Evolutionary conservation across 2,329 filamentous ascomycete species (phyloP).

Genomic region (Nothophaeocryptopus gaeumannii): DNA sequence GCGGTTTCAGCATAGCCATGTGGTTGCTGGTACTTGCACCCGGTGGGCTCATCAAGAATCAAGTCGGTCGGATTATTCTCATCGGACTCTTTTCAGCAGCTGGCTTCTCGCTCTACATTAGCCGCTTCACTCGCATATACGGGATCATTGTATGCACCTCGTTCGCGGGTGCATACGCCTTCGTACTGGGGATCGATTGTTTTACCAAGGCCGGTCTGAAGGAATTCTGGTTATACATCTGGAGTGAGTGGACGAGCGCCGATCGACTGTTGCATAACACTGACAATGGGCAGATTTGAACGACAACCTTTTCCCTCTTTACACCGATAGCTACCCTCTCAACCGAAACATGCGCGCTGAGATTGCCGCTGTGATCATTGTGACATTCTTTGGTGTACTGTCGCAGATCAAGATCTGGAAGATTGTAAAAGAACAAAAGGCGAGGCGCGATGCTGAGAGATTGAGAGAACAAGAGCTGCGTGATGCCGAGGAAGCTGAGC

Average conservation of each 20-base stretch:
- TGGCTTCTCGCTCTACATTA: slow-evolving; percentile 73
- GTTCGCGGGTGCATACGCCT: slow-evolving; percentile 75
- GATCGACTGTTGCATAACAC: neutral
- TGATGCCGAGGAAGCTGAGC: slow-evolving; percentile 62
- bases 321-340: slow-evolving; percentile 74
- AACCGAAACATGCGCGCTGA: slow-evolving; percentile 86
- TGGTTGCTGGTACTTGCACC: slow-evolving; percentile 79
- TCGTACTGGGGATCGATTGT: slow-evolving; percentile 84
- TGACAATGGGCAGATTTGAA: slow-evolving; percentile 59
- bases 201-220: slow-evolving; percentile 87
- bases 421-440: slow-evolving; percentile 59
- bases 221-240: slow-evolving; percentile 94
- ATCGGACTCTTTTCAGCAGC: slow-evolving; percentile 69
- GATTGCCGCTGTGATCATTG: slow-evolving; percentile 70
- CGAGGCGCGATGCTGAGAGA: slow-evolving; percentile 45
- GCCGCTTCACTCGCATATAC: slow-evolving; percentile 72
- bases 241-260: slow-evolving; percentile 54
- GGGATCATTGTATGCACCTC: slow-evolving; percentile 73
- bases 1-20: slow-evolving; percentile 83
- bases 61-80: slow-evolving; percentile 66
- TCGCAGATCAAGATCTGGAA: slow-evolving; percentile 87
- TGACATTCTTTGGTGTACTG: slow-evolving; percentile 71
- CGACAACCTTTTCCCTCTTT: slow-evolving; percentile 71
- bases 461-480: slow-evolving; percentile 57
- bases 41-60: slow-evolving; percentile 68